Base-by-base conservation (phyloP, 192 early-diverging fungal species). In the Backusella psychrophila region DNA sequence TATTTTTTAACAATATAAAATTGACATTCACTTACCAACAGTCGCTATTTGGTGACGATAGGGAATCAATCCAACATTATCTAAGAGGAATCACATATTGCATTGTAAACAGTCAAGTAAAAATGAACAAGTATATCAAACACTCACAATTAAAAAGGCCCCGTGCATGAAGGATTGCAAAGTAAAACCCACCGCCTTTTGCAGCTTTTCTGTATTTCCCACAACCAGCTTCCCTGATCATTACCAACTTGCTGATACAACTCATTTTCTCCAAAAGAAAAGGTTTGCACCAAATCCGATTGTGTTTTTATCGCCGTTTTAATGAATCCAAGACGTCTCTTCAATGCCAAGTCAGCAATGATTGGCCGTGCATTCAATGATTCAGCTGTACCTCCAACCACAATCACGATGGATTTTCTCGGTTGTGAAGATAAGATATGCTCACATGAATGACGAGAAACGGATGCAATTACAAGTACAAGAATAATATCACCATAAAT, bases 261-360 rank as follows among this genome's bases (percentile, higher is more conserved):
- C n/a, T 97, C 92, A 81, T 94, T 96, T 82, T 99, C 96, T 71
- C 96, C 97, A 86, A 99, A 98, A 38, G 91, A 91, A 78, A 95
- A 93, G 1, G 94, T 90, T 5, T 96, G 98, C 6, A 96, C 95
- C 19, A 99, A 83, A 36, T 85, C 85, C 1, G 95, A 92, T 6
- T 86, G 84, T 44, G 93, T 89, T 15, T 85, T 82, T 14, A 98
- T 85, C n/a, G 98, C 98, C 67, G 96, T 82, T 67, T 93, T 92
- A 69, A 99, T 89, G 80, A 99, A 99, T 0, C 97, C 97, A 8
- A 93, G 79, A n/a, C 96, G 89, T 72, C 89, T 92, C 75, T 91
- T 88, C 77, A 97, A 78, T 0, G 91, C 88, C 56, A 97, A 81
- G 76, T 96, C 90, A 12, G 88, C 78, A 1, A 84, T 83, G 11